Percentiles rank a stretch among this genome's conserved stretches.
Conservation (phyloP, 2,329 filamentous ascomycete genomes). For the Trichoderma guizhouense region DNA sequence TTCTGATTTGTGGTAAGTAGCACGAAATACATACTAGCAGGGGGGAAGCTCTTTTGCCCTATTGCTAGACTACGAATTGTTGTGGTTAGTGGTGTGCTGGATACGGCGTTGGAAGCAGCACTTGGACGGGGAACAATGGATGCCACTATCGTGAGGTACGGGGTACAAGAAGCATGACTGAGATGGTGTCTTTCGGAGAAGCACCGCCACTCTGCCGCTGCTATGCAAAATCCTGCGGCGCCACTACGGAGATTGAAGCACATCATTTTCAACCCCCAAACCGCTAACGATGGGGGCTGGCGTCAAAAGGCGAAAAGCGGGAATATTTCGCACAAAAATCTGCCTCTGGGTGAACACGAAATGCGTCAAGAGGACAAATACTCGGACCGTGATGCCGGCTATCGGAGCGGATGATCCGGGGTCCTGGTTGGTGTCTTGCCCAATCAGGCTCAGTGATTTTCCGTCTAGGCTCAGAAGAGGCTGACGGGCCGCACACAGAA, state of each 20-base stretch:
- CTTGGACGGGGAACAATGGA: not conserved
- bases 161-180: not conserved
- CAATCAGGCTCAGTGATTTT: not conserved
- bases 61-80: not conserved
- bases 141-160: not conserved
- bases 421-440: not conserved
- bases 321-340: not conserved
- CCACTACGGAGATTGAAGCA: not conserved
- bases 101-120: not conserved
- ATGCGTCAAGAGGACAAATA: not conserved
- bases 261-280: not conserved
- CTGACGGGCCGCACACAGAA: not conserved
- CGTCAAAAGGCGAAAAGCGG: not conserved
- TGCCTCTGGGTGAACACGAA: not conserved
- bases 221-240: not conserved
- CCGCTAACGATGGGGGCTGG: not conserved
- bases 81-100: not conserved
- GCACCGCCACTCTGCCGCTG: not conserved
- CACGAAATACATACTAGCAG: not conserved
- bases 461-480: not conserved
- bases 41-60: not conserved
- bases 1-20: not conserved
- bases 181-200: not conserved
- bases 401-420: slow-evolving; percentile 5
- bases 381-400: not conserved